Conservation (phyloP, 2,329 filamentous ascomycete species). For the Annulohypoxylon truncatum region DNA sequence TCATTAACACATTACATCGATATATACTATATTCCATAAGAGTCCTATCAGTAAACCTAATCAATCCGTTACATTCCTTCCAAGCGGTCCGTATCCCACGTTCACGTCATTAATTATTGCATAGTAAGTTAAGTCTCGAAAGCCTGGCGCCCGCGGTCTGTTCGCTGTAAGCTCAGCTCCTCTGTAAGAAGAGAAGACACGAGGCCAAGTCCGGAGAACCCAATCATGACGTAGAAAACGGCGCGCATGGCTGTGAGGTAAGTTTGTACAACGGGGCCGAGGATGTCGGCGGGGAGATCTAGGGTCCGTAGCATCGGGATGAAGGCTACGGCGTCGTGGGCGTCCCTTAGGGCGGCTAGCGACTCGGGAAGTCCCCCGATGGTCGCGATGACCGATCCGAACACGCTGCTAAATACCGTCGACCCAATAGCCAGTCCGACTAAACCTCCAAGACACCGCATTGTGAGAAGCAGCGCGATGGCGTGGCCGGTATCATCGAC, state of each 20-base stretch:
- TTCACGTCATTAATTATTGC: background rate
- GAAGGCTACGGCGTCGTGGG: conserved; percentile 37
- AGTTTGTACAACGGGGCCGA: conserved; percentile 24
- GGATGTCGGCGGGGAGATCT: conserved; percentile 22
- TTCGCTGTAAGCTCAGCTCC: conserved; percentile 32
- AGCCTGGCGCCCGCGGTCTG: conserved; percentile 33
- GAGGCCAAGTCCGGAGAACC: conserved; percentile 34
- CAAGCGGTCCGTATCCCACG: background rate
- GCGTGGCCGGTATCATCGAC: conserved; percentile 53
- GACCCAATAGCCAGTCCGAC: conserved; percentile 52
- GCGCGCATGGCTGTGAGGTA: conserved; percentile 35
- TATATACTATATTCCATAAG: background rate
- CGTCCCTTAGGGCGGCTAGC: conserved; percentile 22
- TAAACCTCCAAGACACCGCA: conserved; percentile 54
- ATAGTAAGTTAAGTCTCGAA: conserved; percentile 25
- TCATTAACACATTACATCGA: background rate
- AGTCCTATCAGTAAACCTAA: background rate
- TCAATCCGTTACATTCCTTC: background rate
- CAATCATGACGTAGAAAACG: conserved; percentile 38
- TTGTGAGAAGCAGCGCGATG: conserved; percentile 49
- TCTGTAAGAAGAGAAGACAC: conserved; percentile 34
- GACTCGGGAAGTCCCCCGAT: conserved; percentile 33
- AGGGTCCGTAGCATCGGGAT: conserved; percentile 35
- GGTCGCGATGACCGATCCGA: conserved; percentile 37
- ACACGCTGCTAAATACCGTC: conserved; percentile 51